phyloP scores from a whole-genome alignment of 139 green algal genomes.

The Marvania coccoides region DNA sequence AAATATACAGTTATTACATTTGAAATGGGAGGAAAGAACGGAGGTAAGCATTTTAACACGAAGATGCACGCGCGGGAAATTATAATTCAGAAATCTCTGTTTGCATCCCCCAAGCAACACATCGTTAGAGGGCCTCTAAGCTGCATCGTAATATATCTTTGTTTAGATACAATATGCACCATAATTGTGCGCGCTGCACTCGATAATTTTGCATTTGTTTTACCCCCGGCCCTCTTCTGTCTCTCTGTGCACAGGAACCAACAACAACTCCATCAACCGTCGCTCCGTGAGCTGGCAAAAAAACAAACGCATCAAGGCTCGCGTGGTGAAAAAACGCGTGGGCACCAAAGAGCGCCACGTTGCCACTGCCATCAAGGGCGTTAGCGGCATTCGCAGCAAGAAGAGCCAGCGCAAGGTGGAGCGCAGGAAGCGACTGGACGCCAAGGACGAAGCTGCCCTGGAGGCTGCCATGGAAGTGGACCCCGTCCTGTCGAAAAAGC shows the following conservation, averaged over 20 bases:
- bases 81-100: no score
- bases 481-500: neutral
- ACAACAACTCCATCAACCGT: slow-evolving; percentile 17
- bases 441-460: slow-evolving; percentile 42
- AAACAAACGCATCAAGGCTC: slow-evolving; percentile 10
- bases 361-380: neutral
- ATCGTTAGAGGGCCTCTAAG: no score
- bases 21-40: no score
- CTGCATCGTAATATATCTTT: no score
- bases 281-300: slow-evolving; percentile 21
- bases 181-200: no score
- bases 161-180: no score
- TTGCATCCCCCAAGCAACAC: no score
- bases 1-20: no score
- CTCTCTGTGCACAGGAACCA: slow-evolving; percentile 1
- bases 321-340: slow-evolving; percentile 17
- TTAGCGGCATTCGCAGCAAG: slow-evolving; percentile 18
- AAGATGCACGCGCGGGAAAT: no score
- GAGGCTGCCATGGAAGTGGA: slow-evolving; percentile 33
- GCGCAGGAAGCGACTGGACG: slow-evolving; percentile 14
- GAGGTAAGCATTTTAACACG: no score
- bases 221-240: no score
- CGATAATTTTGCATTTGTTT: no score
- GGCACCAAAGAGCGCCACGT: neutral
- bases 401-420: slow-evolving; percentile 21